Evolutionary conservation across 1,139 yeast genomes (phyloP).

Genomic region (Debaryomycetaceae sp.): DNA sequence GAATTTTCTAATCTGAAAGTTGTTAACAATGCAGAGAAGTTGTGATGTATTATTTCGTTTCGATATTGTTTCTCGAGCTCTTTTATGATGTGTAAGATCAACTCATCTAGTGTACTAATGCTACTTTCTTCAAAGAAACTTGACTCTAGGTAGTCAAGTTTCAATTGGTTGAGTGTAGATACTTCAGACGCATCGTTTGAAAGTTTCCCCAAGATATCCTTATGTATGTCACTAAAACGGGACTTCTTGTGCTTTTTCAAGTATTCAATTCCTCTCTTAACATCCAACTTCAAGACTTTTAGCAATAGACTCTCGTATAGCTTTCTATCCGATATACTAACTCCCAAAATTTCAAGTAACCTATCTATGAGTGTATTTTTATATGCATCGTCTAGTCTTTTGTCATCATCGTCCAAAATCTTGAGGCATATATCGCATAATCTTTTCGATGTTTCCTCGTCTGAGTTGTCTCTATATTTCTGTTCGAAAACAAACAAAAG

Average conservation of each 20-base stretch:
- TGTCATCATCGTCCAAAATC: constrained; percentile 4
- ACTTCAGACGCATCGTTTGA: constrained; percentile 17
- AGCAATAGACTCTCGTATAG: constrained; percentile 25
- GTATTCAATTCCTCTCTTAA: constrained; percentile 26
- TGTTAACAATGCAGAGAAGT: constrained; percentile 22
- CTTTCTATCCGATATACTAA: constrained; percentile 18
- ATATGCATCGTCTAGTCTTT: constrained; percentile 4
- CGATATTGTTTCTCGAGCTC: constrained; percentile 12
- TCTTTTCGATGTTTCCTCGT: neutral
- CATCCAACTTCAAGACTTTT: constrained; percentile 27
- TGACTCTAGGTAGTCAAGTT: constrained; percentile 33
- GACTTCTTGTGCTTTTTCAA: constrained; percentile 26
- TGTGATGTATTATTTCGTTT: constrained; percentile 7
- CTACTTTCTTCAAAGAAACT: constrained; percentile 17
- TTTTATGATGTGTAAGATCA: constrained; percentile 9
- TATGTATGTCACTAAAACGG: constrained; percentile 26
- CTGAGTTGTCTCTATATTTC: neutral
- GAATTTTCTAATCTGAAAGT: constrained; percentile 30
- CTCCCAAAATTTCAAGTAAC: constrained; percentile 12
- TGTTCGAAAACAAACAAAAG: neutral
- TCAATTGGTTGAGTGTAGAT: constrained; percentile 17
- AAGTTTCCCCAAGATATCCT: constrained; percentile 29
- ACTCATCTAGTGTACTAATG: constrained; percentile 15
- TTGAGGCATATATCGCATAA: constrained; percentile 4
- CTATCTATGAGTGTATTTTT: constrained; percentile 1